These are phyloP conservation scores for Pythium dissimile DNA, from an alignment of 352 stramenopile genomes.

Conservation along the genomic window DNA sequence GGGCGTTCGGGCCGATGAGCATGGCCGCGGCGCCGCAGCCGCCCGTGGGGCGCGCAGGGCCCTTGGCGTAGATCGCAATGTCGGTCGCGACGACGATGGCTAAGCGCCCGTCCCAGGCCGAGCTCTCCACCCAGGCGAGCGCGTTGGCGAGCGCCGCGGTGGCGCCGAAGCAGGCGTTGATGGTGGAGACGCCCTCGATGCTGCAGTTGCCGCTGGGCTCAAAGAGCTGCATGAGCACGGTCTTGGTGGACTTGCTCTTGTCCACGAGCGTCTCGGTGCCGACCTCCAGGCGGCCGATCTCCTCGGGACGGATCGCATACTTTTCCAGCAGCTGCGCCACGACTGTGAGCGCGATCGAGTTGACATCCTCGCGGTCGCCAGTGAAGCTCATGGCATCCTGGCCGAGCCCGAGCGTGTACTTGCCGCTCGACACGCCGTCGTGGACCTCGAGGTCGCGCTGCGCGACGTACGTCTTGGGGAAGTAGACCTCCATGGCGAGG, in stretches of 20 bases:
- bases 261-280: conserved; percentile 95
- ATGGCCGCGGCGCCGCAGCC: conserved; percentile 95
- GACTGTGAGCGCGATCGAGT: conserved; percentile 61
- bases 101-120: conserved; percentile 91
- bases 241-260: conserved; percentile 87
- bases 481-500: conserved; percentile 96
- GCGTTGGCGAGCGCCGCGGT: conserved; percentile 97
- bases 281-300: conserved; percentile 95
- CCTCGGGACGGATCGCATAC: conserved; percentile 41
- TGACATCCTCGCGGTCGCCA: conserved; percentile 70
- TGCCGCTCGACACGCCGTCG: conserved; percentile 73
- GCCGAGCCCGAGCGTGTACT: conserved; percentile 67
- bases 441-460: conserved; percentile 94
- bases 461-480: conserved; percentile 90
- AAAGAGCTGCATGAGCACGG: conserved; percentile 76
- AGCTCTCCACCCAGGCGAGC: conserved; percentile 94
- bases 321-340: conserved; percentile 54
- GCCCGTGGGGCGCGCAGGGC: conserved; percentile 85
- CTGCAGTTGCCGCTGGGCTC: conserved; percentile 45
- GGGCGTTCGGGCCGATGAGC: conserved; percentile 94
- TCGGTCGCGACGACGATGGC: conserved; percentile 96
- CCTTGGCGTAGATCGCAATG: conserved; percentile 95
- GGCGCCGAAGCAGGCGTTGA: conserved; percentile 98
- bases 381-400: conserved; percentile 65
- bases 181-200: conserved; percentile 87